Base-by-base conservation (phyloP, 768 basidiomycete genomes). In the Hemileccinum impolitum region DNA sequence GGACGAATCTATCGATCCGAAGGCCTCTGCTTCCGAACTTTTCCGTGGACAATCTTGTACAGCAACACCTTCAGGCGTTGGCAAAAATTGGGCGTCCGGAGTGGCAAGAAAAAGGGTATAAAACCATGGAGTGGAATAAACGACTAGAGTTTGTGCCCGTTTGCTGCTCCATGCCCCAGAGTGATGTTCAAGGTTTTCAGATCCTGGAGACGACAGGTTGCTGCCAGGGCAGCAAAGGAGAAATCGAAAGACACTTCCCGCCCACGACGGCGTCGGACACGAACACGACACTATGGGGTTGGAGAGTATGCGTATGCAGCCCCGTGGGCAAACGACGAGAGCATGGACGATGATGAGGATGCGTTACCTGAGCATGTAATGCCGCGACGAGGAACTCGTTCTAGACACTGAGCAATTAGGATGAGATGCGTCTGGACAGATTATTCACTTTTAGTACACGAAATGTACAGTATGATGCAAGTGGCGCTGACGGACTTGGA, bases 1-100 rank as follows among this genome's bases (percentile, higher is more conserved):
- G 87, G 23, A 66, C 77, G 21, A 59, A 48, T 31, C 63, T 88
- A 32, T 60, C 68, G 3, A 48, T 39, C 13, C 52, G 55, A 8
- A 65, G 56, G 10, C 77, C 82, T 1, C 72, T 89, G 65, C 74
- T 85, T 54, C 81, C 85, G 0, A 88, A 88, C 61, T 78, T 82
- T 58, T 61, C 75, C 1, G 67, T 84, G 54, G 84, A 89, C 58
- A 80, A 72, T 54, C 64, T 74, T 15, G 77, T 89, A 3, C 79
- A 78, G 50, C 80, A 75, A 57, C 78, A 88, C 55, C 65, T 88
- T n/a, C 53, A 59, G 7, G 67, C 72, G 15, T 72, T 79, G 13
- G 67, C 76, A 3, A 72, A 60, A 19, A 76, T 62, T 46, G 79
- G 81, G 19, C 59, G 69, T 23, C 64, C 65, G 15, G 82, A 79